phyloP scores from a whole-genome alignment of 164 flowering plant genomes.

The Sextonia rubra region DNA sequence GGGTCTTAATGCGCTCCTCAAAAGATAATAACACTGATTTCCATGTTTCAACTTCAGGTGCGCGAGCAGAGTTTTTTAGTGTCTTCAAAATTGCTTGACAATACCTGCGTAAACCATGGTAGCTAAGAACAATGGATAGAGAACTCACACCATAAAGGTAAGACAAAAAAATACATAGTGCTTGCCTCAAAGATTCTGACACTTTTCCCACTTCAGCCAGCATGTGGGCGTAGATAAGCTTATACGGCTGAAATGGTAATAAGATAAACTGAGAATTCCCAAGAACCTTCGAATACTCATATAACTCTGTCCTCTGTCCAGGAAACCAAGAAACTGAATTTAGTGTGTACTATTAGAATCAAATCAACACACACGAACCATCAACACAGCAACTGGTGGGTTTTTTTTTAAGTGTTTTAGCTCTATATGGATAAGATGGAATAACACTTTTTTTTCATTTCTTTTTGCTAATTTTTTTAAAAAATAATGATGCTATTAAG shows the following conservation, averaged over 20 bases:
- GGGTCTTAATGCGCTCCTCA: conserved; percentile 78
- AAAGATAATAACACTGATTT: conserved; percentile 61
- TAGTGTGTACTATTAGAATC: not conserved
- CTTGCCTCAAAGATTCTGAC: conserved; percentile 83
- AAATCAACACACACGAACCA: not conserved
- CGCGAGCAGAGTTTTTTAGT: conserved; percentile 70
- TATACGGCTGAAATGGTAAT: conserved; percentile 94
- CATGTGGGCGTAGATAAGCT: conserved; percentile 91
- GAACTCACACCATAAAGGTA: not conserved
- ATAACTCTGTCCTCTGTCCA: conserved; percentile 94
- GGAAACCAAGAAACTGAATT: not conserved
- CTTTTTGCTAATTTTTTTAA: too few relatives aligned
- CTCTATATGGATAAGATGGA: not conserved
- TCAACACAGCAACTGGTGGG: not conserved
- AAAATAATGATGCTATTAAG: too few relatives aligned
- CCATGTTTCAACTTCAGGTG: conserved; percentile 77
- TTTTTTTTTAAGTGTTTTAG: not conserved
- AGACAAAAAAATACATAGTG: not conserved
- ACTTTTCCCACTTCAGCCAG: conserved; percentile 93
- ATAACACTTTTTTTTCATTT: not conserved
- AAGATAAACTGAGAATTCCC: conserved; percentile 92
- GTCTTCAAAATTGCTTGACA: conserved; percentile 78
- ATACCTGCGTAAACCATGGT: conserved; percentile 46
- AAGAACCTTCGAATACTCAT: conserved; percentile 87
- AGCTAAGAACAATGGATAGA: conserved; percentile 1